phyloP scores from a whole-genome alignment of 352 stramenopile genomes.

The Globisporangium spinosum region DNA sequence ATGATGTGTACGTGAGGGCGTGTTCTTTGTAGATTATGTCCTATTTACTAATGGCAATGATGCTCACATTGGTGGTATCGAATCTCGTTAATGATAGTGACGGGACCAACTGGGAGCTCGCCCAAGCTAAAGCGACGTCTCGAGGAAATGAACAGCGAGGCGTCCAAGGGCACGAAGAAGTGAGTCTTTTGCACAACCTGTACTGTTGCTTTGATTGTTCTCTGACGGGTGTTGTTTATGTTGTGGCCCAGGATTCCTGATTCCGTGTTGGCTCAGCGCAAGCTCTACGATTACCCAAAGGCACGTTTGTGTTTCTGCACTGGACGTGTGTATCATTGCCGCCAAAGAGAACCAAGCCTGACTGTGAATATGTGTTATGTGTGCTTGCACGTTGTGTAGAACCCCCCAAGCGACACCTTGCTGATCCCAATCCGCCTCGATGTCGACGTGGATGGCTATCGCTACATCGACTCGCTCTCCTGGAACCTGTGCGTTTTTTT shows the following conservation, averaged over 20 bases:
- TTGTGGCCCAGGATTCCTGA: slow-evolving; percentile 11
- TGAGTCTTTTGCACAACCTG: slow-evolving; percentile 10
- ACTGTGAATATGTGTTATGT: background rate
- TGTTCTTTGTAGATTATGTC: background rate
- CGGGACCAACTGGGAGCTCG: slow-evolving; percentile 48
- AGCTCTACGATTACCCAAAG: slow-evolving; percentile 77
- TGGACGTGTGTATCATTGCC: background rate
- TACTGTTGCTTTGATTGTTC: background rate
- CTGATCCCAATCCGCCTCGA: slow-evolving; percentile 74
- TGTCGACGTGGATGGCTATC: slow-evolving; percentile 73
- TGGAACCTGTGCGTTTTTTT: slow-evolving; percentile 57
- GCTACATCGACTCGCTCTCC: slow-evolving; percentile 80
- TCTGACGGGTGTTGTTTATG: slow-evolving; percentile 5
- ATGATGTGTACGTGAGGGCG: slow-evolving; percentile 18
- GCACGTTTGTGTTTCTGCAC: slow-evolving; percentile 16
- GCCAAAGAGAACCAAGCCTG: background rate
- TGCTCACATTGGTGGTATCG: background rate
- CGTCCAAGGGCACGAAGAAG: slow-evolving; percentile 36
- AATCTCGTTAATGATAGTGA: slow-evolving; percentile 25
- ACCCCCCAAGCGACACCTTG: slow-evolving; percentile 41
- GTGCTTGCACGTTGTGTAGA: slow-evolving; percentile 22
- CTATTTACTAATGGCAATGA: background rate
- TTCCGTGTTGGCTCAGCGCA: slow-evolving; percentile 43
- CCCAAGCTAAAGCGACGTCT: slow-evolving; percentile 68
- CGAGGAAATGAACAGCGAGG: slow-evolving; percentile 49